These are phyloP conservation scores for Colletotrichum sp. DNA, from an alignment of 2,329 filamentous ascomycete species.

Conservation along the genomic window DNA sequence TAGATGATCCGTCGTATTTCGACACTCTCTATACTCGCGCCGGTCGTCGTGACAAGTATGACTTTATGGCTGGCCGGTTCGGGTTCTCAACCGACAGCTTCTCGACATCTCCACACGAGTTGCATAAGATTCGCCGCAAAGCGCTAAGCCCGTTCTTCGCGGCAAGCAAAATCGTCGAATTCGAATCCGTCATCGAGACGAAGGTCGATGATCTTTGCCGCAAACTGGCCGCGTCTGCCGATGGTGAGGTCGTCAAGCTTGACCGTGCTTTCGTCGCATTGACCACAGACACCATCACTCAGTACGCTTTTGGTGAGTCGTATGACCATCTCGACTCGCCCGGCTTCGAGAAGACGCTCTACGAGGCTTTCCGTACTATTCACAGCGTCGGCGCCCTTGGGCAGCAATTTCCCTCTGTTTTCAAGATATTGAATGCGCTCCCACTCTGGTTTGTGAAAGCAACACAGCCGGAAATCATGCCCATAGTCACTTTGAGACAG, in stretches of 20 bases:
- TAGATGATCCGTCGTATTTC: slow-evolving; percentile 30
- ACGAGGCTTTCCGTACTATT: slow-evolving; percentile 28
- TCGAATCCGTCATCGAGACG: slow-evolving; percentile 24
- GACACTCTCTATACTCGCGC: slow-evolving; percentile 24
- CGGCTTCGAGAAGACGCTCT: slow-evolving; percentile 27
- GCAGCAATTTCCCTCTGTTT: slow-evolving; percentile 30
- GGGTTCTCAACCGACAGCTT: slow-evolving; percentile 22
- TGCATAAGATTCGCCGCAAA: slow-evolving; percentile 35
- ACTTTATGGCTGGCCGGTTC: slow-evolving; percentile 8
- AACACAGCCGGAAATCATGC: slow-evolving; percentile 25
- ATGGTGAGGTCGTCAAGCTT: slow-evolving; percentile 21
- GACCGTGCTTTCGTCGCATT: slow-evolving; percentile 31
- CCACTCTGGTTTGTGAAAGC: slow-evolving; percentile 24
- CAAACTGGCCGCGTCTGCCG: slow-evolving; percentile 24
- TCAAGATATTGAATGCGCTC: slow-evolving; percentile 28
- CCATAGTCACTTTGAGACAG: slow-evolving; percentile 22
- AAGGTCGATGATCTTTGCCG: slow-evolving; percentile 32
- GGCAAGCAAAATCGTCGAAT: not conserved
- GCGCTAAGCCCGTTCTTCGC: slow-evolving; percentile 36
- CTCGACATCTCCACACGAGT: slow-evolving; percentile 37
- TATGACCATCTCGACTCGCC: slow-evolving; percentile 32
- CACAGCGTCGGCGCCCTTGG: slow-evolving; percentile 28
- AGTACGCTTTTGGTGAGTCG: slow-evolving; percentile 40
- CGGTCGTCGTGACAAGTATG: slow-evolving; percentile 1
- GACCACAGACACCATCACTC: slow-evolving; percentile 39